These are phyloP conservation scores for Carex pumila DNA, from an alignment of 176 grass and related monocot species.

Conservation along the genomic window DNA sequence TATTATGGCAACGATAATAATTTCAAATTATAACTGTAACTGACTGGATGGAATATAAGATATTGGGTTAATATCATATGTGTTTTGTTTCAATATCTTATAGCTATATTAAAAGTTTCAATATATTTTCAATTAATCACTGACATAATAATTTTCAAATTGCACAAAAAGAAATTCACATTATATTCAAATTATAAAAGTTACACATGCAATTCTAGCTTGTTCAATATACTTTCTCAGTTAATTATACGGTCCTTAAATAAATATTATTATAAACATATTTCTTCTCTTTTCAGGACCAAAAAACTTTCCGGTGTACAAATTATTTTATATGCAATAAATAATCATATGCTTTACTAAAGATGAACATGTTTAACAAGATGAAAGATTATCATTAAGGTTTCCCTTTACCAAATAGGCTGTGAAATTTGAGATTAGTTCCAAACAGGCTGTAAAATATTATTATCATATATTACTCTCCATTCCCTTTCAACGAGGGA, in stretches of 20 bases:
- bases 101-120: no score
- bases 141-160: no score
- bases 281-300: no score
- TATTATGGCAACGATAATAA: no score
- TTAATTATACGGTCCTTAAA: no score
- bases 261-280: no score
- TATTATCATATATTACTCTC: background rate
- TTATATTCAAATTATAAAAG: no score
- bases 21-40: background rate
- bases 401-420: conserved; percentile 5
- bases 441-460: conserved; percentile 20
- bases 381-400: background rate
- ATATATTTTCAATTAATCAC: no score
- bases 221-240: no score
- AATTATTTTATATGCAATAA: background rate
- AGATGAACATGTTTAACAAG: background rate
- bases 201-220: no score
- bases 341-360: background rate
- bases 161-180: no score
- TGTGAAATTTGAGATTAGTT: conserved; percentile 1
- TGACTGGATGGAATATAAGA: background rate
- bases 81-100: background rate
- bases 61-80: background rate
- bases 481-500: background rate
- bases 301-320: background rate